Evolutionary conservation across 2,329 filamentous ascomycete species (phyloP).

Genomic region (Teratosphaeria zuluensis): DNA sequence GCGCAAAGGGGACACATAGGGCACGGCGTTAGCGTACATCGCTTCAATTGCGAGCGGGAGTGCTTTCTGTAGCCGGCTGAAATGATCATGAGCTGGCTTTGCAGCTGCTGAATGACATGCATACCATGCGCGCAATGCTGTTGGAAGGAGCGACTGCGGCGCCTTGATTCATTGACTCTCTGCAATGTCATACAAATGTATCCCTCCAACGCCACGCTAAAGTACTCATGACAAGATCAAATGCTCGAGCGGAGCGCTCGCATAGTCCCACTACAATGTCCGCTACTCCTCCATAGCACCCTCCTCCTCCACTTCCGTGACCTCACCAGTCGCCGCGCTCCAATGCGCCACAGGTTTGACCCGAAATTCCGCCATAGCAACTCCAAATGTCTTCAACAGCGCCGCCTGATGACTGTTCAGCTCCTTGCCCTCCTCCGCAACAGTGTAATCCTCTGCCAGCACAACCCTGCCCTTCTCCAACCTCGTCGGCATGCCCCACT

Average conservation of each 20-base stretch:
- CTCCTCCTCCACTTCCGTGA: conserved; percentile 21
- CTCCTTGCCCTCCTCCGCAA: conserved; percentile 77
- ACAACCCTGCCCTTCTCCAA: conserved; percentile 83
- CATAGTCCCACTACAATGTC: neutral
- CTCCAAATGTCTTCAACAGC: conserved; percentile 84
- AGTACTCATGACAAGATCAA: neutral
- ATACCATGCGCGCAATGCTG: neutral
- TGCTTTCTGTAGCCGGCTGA: conserved; percentile 11
- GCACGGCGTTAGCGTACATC: conserved; percentile 8
- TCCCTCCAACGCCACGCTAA: conserved; percentile 7
- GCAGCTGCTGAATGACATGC: neutral
- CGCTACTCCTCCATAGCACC: conserved; percentile 22
- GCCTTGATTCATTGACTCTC: neutral
- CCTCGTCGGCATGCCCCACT: conserved; percentile 79
- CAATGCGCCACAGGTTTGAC: conserved; percentile 60
- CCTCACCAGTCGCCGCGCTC: conserved; percentile 25
- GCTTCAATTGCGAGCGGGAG: conserved; percentile 3
- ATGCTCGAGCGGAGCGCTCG: neutral
- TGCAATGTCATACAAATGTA: neutral
- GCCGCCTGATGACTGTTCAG: conserved; percentile 88
- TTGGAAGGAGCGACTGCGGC: neutral
- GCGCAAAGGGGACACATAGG: neutral
- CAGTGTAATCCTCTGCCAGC: conserved; percentile 60
- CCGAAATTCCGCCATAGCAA: conserved; percentile 83
- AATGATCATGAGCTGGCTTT: conserved; percentile 1